Conservation (phyloP, 140 eudicot genomes). For the Senecio squalidus region DNA sequence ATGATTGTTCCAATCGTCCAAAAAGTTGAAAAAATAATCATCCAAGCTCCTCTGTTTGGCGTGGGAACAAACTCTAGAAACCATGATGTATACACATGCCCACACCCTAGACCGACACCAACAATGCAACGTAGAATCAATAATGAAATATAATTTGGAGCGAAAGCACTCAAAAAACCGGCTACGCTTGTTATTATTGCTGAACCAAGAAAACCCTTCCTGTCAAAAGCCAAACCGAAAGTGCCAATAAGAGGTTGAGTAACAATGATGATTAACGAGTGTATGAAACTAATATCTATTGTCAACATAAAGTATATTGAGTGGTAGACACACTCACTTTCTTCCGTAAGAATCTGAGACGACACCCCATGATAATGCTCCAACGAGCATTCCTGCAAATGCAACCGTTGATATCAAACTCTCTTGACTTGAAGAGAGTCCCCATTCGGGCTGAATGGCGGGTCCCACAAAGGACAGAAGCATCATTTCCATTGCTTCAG, state of each 20-base stretch:
- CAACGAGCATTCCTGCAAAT: conserved; percentile 81
- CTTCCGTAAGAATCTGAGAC: conserved; percentile 73
- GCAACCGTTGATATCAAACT: conserved; percentile 72
- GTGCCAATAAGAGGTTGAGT: background rate
- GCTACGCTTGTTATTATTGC: conserved; percentile 54
- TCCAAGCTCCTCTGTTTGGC: conserved; percentile 67
- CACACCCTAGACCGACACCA: conserved; percentile 88
- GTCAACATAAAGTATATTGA: background rate
- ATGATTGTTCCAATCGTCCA: conserved; percentile 76
- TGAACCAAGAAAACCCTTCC: conserved; percentile 73
- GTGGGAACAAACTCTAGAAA: conserved; percentile 80
- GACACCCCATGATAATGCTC: conserved; percentile 77
- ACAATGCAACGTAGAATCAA: conserved; percentile 58
- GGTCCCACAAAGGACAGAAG: conserved; percentile 81
- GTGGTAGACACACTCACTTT: conserved; percentile 35
- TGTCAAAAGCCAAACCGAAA: conserved; percentile 25
- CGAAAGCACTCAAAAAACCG: conserved; percentile 60
- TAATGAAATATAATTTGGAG: conserved; percentile 58
- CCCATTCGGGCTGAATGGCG: conserved; percentile 67
- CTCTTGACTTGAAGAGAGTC: conserved; percentile 59
- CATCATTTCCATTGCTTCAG: conserved; percentile 93
- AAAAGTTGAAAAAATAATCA: conserved; percentile 60
- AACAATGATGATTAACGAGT: background rate
- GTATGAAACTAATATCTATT: too few species aligned
- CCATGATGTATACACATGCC: conserved; percentile 77